These are phyloP conservation scores for Senecio squalidus DNA, from an alignment of 140 eudicot genomes.

Conservation along the genomic window DNA sequence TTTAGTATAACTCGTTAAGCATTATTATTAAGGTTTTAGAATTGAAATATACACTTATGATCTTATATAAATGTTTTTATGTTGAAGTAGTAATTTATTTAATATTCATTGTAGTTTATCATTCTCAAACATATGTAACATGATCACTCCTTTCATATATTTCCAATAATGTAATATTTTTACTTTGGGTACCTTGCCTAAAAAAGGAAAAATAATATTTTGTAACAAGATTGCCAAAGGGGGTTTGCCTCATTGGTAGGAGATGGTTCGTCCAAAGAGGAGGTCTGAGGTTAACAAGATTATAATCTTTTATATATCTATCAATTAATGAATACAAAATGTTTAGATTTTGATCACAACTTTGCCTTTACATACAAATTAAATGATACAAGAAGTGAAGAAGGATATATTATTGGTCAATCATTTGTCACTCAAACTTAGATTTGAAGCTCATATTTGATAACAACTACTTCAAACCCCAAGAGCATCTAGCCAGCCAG, in stretches of 20 bases:
- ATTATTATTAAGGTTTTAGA: background rate
- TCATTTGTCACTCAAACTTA: constrained; percentile 25
- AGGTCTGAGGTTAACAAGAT: no score
- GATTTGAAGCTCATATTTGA: constrained; percentile 11
- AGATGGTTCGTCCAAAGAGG: no score
- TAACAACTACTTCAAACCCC: constrained; percentile 19
- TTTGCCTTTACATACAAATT: no score
- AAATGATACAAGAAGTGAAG: constrained; percentile 10
- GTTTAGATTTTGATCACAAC: no score
- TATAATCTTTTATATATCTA: no score
- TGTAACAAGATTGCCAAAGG: no score
- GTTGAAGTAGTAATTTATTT: background rate
- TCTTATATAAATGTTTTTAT: background rate
- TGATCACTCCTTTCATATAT: background rate
- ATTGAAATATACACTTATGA: background rate
- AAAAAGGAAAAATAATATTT: background rate
- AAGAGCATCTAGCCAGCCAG: constrained; percentile 38
- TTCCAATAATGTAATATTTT: background rate
- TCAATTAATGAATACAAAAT: no score
- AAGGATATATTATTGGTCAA: constrained; percentile 14
- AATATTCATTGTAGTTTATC: background rate
- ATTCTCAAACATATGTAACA: background rate
- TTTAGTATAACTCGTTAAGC: background rate
- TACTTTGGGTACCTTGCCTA: background rate
- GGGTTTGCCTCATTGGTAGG: no score